A percentile compares a stretch with the other conserved stretches of the same genome.
These are phyloP conservation scores for Bipolaris victoriae DNA, from an alignment of 2,329 filamentous ascomycete genomes.

Conservation along the genomic window DNA sequence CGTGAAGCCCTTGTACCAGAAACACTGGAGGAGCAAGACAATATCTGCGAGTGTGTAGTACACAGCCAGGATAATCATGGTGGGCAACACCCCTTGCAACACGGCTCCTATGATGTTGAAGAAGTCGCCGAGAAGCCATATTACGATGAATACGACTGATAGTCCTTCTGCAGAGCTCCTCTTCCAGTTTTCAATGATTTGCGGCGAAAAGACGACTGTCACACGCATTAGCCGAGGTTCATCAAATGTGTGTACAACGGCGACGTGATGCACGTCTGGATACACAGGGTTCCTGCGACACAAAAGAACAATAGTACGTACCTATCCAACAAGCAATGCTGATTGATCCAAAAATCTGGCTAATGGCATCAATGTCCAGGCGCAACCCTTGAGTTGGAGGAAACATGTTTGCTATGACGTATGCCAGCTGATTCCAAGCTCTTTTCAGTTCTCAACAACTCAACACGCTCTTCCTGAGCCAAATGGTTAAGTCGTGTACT, in stretches of 20 bases:
- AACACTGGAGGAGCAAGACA: constrained; percentile 85
- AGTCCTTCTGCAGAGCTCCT: constrained; percentile 84
- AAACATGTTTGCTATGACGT: constrained; percentile 55
- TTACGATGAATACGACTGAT: constrained; percentile 87
- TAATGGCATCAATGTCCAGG: constrained; percentile 87
- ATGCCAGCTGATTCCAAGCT: constrained; percentile 15
- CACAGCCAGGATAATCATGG: constrained; percentile 92
- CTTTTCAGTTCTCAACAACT: constrained; percentile 4
- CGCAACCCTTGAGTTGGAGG: constrained; percentile 63
- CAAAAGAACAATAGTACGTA: constrained; percentile 15
- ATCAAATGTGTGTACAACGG: not conserved
- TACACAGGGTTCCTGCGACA: not conserved
- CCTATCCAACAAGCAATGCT: constrained; percentile 94
- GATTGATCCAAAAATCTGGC: constrained; percentile 91
- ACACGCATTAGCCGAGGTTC: constrained; percentile 17
- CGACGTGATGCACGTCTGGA: not conserved
- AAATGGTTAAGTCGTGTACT: too few species aligned
- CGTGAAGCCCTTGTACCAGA: constrained; percentile 89
- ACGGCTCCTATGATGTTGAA: constrained; percentile 96
- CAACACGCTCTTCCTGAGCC: not conserved
- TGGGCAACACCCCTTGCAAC: constrained; percentile 87
- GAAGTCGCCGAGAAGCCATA: constrained; percentile 93
- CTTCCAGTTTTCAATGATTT: constrained; percentile 94
- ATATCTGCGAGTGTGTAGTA: constrained; percentile 94
- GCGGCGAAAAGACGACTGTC: constrained; percentile 85